Conservation (phyloP, 2,329 filamentous ascomycete species). For the Trematosphaeria pertusa region DNA sequence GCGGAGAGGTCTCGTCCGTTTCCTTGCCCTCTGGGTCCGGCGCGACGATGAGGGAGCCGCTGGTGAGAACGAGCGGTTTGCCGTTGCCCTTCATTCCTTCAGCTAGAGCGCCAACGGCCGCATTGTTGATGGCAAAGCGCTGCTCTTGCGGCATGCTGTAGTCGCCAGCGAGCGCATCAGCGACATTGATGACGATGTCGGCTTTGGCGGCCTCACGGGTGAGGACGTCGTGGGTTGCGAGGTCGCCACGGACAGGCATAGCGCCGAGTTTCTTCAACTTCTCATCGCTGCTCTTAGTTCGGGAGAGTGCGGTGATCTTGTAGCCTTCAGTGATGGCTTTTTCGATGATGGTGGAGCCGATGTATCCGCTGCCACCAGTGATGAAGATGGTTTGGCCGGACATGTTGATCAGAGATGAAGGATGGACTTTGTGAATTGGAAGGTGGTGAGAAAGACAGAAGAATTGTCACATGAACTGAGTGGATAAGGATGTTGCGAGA, state of each 20-base stretch:
- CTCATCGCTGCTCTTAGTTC: constrained; percentile 43
- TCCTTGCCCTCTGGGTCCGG: constrained; percentile 38
- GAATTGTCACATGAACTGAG: no score
- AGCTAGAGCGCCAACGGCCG: constrained; percentile 50
- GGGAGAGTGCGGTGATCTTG: constrained; percentile 52
- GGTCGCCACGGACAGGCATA: constrained; percentile 50
- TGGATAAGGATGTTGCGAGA: background rate
- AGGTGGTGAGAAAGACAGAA: background rate
- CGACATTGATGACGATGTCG: constrained; percentile 56
- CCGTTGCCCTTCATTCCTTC: constrained; percentile 41
- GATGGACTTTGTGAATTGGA: background rate
- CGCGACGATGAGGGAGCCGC: constrained; percentile 37
- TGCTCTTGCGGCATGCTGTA: constrained; percentile 12
- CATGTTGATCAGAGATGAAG: constrained; percentile 6
- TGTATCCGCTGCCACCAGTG: constrained; percentile 30
- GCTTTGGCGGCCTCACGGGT: constrained; percentile 47
- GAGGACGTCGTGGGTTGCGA: constrained; percentile 49
- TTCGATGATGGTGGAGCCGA: constrained; percentile 36
- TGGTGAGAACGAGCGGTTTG: constrained; percentile 49
- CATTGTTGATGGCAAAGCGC: constrained; percentile 41
- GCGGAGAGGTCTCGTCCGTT: constrained; percentile 32
- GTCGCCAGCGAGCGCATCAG: constrained; percentile 20
- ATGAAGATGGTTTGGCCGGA: constrained; percentile 26
- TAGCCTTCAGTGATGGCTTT: constrained; percentile 50
- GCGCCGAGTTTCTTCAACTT: constrained; percentile 51